Conservation (phyloP, 176 grass and related monocot genomes). For the Carex myosuroides region DNA sequence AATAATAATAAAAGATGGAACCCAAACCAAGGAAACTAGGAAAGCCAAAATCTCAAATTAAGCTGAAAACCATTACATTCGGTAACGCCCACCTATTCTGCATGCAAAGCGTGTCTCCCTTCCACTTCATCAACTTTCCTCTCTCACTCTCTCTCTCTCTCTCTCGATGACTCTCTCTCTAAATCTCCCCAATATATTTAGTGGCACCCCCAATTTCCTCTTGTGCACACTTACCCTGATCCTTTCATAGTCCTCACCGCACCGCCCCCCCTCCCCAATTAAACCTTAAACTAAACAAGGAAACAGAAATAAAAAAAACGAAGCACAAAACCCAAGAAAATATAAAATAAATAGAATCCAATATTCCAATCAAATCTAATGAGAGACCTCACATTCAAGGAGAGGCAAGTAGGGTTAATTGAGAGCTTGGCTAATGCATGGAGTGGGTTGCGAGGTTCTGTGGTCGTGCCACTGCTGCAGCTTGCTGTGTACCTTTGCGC, state of each 20-base stretch:
- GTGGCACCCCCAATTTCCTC: neutral
- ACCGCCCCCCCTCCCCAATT: neutral
- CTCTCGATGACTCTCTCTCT: neutral
- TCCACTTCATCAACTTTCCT: conserved; percentile 20
- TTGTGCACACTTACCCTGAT: neutral
- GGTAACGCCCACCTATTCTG: conserved; percentile 20
- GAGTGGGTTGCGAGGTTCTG: conserved; percentile 22
- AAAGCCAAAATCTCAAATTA: neutral
- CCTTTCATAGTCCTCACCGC: neutral
- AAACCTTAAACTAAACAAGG: neutral
- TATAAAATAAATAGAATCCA: neutral
- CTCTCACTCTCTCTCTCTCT: conserved; percentile 24
- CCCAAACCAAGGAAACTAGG: neutral
- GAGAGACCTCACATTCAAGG: conserved; percentile 29
- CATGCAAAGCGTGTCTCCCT: conserved; percentile 35
- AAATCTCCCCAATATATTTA: neutral
- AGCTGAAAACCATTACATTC: conserved; percentile 11
- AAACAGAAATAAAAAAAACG: neutral
- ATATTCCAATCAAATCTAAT: neutral
- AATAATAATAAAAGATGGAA: neutral
- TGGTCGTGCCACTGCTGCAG: conserved; percentile 54
- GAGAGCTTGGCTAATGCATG: conserved; percentile 22
- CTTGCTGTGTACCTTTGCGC: conserved; percentile 49
- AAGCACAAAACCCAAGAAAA: neutral
- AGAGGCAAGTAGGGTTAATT: neutral